Conservation (phyloP, 2,329 filamentous ascomycete species). For the Tolypocladium inflatum region DNA sequence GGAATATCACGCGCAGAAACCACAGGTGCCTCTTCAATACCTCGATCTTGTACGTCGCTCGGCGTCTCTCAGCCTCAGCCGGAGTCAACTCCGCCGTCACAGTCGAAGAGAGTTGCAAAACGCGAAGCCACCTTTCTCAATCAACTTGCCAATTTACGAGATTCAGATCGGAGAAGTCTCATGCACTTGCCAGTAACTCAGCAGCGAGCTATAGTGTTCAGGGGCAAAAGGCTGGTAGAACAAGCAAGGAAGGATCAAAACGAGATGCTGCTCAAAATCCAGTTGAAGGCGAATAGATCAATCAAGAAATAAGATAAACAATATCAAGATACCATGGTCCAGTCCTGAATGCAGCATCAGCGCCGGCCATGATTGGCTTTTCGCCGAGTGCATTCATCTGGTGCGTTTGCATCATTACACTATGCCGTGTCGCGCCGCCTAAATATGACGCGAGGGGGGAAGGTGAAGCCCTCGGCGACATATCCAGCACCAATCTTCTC, state of each 20-base stretch:
- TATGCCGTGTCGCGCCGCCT: too few species aligned
- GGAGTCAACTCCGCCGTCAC: neutral
- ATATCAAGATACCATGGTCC: too few species aligned
- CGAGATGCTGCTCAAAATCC: neutral
- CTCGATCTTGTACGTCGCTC: neutral
- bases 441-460: too few species aligned
- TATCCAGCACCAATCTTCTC: too few species aligned
- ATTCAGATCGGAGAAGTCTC: slow-evolving; percentile 10
- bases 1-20: neutral
- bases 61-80: neutral
- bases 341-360: too few species aligned
- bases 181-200: slow-evolving; percentile 8
- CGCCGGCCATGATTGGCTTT: too few species aligned
- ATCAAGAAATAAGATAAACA: neutral
- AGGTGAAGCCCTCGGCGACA: too few species aligned
- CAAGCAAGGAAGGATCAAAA: neutral
- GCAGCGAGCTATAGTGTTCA: slow-evolving; percentile 4
- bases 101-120: slow-evolving; percentile 11
- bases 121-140: neutral
- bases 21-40: neutral
- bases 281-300: neutral
- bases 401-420: too few species aligned
- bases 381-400: too few species aligned
- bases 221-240: neutral
- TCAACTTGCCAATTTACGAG: neutral